These are phyloP conservation scores for Grosmannia huntii DNA, from an alignment of 2,329 filamentous ascomycete genomes.

Conservation along the genomic window DNA sequence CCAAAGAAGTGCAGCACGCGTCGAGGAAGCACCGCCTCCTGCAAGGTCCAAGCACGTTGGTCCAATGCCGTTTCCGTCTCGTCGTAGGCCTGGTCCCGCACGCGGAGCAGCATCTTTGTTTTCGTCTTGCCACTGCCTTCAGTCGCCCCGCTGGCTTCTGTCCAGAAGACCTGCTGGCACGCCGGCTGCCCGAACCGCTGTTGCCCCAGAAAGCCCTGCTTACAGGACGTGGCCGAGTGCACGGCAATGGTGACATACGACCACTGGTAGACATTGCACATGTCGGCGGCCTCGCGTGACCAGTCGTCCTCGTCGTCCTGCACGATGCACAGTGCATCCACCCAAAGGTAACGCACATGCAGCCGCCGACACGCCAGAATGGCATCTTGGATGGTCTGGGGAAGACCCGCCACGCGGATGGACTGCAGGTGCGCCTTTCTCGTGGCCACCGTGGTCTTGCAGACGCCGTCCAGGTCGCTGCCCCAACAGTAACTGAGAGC, in stretches of 20 bases:
- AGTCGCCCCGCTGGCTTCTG: not conserved
- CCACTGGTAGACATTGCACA: constrained; percentile 5
- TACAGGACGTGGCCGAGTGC: constrained; percentile 1
- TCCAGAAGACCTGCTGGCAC: constrained; percentile 1
- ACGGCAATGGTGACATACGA: constrained; percentile 5
- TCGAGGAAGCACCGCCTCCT: constrained; percentile 4
- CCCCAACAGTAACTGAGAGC: constrained; percentile 9
- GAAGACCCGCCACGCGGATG: not conserved
- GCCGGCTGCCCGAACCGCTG: constrained; percentile 1
- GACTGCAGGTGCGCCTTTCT: not conserved
- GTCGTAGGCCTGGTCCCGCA: not conserved
- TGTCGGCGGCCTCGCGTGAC: constrained; percentile 3
- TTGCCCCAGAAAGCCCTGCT: constrained; percentile 3
- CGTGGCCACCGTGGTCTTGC: not conserved
- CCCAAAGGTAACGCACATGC: constrained; percentile 9
- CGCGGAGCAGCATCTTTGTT: not conserved
- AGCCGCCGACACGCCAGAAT: constrained; percentile 2
- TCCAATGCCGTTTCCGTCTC: not conserved
- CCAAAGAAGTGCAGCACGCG: constrained; percentile 2
- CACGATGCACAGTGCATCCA: constrained; percentile 11
- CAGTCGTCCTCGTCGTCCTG: constrained; percentile 6
- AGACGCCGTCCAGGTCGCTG: not conserved
- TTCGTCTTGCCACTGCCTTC: no score
- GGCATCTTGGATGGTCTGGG: constrained; percentile 6
- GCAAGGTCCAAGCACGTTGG: constrained; percentile 1